Percentiles rank a stretch among this genome's conserved stretches.
Evolutionary conservation across 2,329 filamentous ascomycete species (phyloP).

Genomic region (Apiospora aurea): DNA sequence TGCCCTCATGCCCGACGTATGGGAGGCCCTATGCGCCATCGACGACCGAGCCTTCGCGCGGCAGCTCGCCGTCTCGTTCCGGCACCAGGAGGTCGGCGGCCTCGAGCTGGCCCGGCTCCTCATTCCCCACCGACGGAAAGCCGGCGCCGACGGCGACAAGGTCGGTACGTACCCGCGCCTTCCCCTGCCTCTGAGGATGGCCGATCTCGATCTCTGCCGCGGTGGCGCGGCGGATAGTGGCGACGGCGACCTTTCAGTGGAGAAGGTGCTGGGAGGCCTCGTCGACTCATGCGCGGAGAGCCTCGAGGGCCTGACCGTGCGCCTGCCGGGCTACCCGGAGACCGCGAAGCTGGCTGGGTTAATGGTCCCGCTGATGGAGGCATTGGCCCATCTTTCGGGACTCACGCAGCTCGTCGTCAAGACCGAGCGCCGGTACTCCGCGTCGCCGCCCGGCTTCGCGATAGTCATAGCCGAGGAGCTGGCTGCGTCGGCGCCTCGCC

Average conservation of each 20-base stretch:
- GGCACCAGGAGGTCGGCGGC: not conserved
- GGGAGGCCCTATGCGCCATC: slow-evolving; percentile 1
- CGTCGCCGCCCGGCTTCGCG: not conserved
- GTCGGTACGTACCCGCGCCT: not conserved
- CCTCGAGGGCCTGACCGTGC: not conserved
- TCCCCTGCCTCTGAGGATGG: not conserved
- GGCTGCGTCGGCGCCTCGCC: not conserved
- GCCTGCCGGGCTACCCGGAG: not conserved
- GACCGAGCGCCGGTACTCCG: not conserved
- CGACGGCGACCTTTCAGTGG: not conserved
- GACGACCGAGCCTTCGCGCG: not conserved
- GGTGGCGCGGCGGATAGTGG: not conserved
- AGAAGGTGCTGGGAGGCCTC: not conserved
- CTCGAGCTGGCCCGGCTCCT: not conserved
- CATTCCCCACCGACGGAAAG: not conserved
- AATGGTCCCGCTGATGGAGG: not conserved
- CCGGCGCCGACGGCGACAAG: too few relatives aligned
- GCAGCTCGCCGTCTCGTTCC: not conserved
- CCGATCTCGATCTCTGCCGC: slow-evolving; percentile 1
- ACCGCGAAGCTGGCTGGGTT: not conserved
- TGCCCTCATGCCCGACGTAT: not conserved
- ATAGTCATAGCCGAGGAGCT: not conserved
- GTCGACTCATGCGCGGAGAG: not conserved
- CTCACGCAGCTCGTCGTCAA: not conserved
- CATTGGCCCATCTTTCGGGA: not conserved